phyloP scores from a whole-genome alignment of 2,329 filamentous ascomycete genomes.

The Colletotrichum sojae region DNA sequence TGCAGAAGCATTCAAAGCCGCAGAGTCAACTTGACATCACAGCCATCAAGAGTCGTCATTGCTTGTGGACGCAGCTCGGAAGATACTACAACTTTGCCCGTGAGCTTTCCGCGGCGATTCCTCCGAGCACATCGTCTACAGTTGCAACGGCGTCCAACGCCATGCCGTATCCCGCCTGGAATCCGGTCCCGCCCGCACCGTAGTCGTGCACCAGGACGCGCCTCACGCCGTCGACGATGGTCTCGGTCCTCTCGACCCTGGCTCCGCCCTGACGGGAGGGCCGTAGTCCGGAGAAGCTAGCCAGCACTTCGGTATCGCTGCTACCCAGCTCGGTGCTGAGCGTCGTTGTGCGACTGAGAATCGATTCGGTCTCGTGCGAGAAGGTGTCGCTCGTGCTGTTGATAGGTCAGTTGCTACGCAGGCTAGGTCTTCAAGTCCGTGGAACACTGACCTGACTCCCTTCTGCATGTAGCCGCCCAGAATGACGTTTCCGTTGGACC shows the following conservation, averaged over 20 bases:
- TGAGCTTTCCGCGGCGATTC: background rate
- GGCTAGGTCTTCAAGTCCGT: background rate
- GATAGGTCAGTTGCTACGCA: background rate
- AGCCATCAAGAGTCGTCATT: no score
- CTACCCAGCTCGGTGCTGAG: conserved; percentile 49
- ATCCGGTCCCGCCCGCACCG: conserved; percentile 61
- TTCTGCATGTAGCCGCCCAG: conserved; percentile 59
- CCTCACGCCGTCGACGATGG: conserved; percentile 44
- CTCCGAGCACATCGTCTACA: conserved; percentile 46
- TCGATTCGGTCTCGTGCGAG: conserved; percentile 53
- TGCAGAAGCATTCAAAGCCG: conserved; percentile 16
- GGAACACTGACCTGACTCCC: conserved; percentile 44
- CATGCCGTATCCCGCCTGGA: conserved; percentile 60
- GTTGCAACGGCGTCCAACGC: conserved; percentile 52
- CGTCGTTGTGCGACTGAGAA: conserved; percentile 51
- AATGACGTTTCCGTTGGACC: conserved; percentile 53
- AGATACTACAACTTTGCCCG: background rate
- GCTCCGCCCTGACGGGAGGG: conserved; percentile 57
- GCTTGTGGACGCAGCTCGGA: no score
- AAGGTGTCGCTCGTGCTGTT: conserved; percentile 14
- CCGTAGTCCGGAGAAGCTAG: conserved; percentile 50
- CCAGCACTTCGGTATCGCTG: conserved; percentile 49
- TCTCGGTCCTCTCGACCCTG: conserved; percentile 58
- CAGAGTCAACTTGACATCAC: background rate
- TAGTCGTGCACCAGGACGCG: conserved; percentile 57